phyloP scores from a whole-genome alignment of 768 basidiomycete species.

The Leccinellum luteum region DNA sequence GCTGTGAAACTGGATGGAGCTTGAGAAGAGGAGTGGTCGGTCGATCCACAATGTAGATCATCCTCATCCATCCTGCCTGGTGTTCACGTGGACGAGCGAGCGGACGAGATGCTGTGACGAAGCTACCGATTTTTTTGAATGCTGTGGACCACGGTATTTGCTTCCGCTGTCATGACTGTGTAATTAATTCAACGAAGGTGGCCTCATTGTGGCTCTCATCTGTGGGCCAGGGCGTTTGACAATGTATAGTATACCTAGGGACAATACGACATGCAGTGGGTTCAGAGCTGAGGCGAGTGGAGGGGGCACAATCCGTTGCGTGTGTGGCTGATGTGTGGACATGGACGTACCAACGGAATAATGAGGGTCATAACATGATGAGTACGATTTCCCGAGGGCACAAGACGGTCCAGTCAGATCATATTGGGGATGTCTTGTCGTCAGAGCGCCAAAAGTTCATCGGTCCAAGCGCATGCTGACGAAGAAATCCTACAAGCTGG shows the following conservation, averaged over 20 bases:
- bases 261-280: background rate
- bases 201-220: background rate
- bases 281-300: background rate
- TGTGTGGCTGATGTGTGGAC: background rate
- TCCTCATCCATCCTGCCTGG: background rate
- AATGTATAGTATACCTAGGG: background rate
- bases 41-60: background rate
- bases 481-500: background rate
- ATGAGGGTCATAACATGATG: background rate
- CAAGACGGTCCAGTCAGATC: background rate
- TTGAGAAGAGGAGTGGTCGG: background rate
- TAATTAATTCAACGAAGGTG: conserved; percentile 7
- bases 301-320: too few relatives aligned
- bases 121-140: background rate
- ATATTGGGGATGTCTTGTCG: background rate
- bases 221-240: background rate
- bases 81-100: conserved; percentile 9
- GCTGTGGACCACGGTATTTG: conserved; percentile 8
- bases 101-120: background rate
- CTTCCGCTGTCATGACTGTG: conserved; percentile 1
- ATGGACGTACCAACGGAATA: background rate
- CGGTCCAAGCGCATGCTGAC: background rate
- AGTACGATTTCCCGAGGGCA: background rate
- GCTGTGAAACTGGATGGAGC: background rate
- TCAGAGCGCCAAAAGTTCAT: background rate